A percentile compares a stretch with the other conserved stretches of the same genome.
These are phyloP conservation scores for Phytophthora melonis DNA, from an alignment of 352 stramenopile genomes.

Conservation along the genomic window DNA sequence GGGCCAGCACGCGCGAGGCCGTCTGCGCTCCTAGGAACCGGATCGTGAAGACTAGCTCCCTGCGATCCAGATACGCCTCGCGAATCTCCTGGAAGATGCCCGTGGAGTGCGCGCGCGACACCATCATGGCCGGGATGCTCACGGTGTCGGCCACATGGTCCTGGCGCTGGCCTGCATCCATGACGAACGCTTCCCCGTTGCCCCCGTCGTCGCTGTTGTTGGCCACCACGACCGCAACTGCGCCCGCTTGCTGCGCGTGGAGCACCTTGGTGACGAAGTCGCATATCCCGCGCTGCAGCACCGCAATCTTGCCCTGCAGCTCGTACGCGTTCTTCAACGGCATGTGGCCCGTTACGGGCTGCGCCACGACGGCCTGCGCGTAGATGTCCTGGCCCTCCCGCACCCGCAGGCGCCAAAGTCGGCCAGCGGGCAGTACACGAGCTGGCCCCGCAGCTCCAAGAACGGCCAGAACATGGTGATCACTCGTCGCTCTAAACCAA, in stretches of 20 bases:
- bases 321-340: constrained; percentile 61
- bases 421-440: constrained; percentile 74
- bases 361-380: constrained; percentile 58
- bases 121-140: constrained; percentile 71
- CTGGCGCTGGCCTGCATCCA: constrained; percentile 61
- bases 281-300: constrained; percentile 74
- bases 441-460: constrained; percentile 61
- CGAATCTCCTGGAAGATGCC: constrained; percentile 66
- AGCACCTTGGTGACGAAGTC: constrained; percentile 85
- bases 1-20: constrained; percentile 59
- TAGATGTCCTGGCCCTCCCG: constrained; percentile 64
- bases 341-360: constrained; percentile 62
- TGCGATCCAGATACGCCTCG: constrained; percentile 53
- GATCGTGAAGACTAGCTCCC: constrained; percentile 56
- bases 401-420: constrained; percentile 61
- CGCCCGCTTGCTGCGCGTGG: constrained; percentile 72
- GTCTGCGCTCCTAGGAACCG: constrained; percentile 66
- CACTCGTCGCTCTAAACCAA: not conserved
- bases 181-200: constrained; percentile 63
- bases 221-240: constrained; percentile 71
- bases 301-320: constrained; percentile 61
- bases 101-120: constrained; percentile 52
- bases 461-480: constrained; percentile 77
- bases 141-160: constrained; percentile 38
- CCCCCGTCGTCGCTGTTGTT: constrained; percentile 47